Percentiles rank a stretch among this genome's conserved stretches.
Evolutionary conservation across 768 basidiomycete genomes (phyloP).

Genomic region (Goffeauzyma gilvescens): DNA sequence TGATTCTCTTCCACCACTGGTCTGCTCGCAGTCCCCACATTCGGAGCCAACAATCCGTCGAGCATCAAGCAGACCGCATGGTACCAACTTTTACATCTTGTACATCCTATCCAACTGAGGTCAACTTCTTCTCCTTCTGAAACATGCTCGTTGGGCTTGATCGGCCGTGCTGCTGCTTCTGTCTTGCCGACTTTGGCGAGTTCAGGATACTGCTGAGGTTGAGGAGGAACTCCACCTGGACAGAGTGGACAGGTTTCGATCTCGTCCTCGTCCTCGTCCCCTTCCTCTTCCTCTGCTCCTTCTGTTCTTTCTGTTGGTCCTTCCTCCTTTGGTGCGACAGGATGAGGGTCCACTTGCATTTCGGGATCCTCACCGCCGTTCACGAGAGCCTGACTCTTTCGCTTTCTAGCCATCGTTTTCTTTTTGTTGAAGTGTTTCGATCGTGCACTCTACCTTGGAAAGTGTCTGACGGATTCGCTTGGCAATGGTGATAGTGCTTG

Average conservation of each 20-base stretch:
- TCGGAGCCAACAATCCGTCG: conserved; percentile 11
- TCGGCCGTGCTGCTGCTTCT: not conserved
- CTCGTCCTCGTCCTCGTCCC: not conserved
- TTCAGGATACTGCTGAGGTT: not conserved
- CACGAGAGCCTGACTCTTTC: too few species aligned
- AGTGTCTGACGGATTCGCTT: too few species aligned
- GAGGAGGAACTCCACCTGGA: not conserved
- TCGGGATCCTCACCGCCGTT: too few species aligned
- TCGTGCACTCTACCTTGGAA: too few species aligned
- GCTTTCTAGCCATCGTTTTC: too few species aligned
- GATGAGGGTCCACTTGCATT: too few species aligned
- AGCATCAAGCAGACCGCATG: conserved; percentile 22
- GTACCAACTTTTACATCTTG: conserved; percentile 23
- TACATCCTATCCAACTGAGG: conserved; percentile 26
- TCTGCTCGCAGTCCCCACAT: conserved; percentile 13
- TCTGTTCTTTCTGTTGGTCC: too few species aligned
- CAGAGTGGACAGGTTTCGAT: not conserved
- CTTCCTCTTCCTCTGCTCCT: too few species aligned
- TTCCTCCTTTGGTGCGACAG: too few species aligned
- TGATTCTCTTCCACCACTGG: conserved; percentile 11
- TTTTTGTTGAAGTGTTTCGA: too few species aligned
- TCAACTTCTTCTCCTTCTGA: conserved; percentile 8
- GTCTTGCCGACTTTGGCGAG: not conserved
- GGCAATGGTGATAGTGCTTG: too few species aligned
- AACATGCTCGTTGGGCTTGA: not conserved